Evolutionary conservation across 768 basidiomycete genomes (phyloP).

Genomic region (Boletus tomentosulus): DNA sequence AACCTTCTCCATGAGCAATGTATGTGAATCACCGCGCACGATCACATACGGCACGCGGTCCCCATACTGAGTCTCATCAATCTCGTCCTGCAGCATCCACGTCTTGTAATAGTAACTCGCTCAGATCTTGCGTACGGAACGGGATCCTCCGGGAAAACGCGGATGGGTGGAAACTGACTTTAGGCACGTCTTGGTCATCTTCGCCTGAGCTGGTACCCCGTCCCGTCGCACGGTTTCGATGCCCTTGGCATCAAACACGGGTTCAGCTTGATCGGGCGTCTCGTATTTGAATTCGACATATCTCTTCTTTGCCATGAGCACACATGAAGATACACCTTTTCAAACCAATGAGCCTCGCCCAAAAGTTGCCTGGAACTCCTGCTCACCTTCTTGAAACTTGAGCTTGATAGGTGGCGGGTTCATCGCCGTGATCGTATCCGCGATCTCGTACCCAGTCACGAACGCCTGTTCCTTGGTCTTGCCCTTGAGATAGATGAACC

Average conservation of each 20-base stretch:
- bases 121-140: conserved; percentile 87
- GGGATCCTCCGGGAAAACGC: conserved; percentile 41
- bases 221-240: conserved; percentile 96
- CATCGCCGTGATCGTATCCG: conserved; percentile 76
- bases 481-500: conserved; percentile 89
- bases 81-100: conserved; percentile 73
- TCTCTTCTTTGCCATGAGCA: conserved; percentile 96
- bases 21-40: conserved; percentile 54
- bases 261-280: conserved; percentile 68
- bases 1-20: conserved; percentile 70
- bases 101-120: conserved; percentile 76
- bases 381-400: conserved; percentile 99
- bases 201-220: conserved; percentile 84
- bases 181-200: conserved; percentile 86
- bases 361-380: too few species aligned
- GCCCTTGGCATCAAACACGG: conserved; percentile 92
- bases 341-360: too few species aligned
- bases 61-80: conserved; percentile 85
- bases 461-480: conserved; percentile 94
- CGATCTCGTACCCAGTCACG: conserved; percentile 87
- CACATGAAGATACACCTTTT: too few species aligned
- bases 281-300: conserved; percentile 98
- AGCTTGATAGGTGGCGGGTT: conserved; percentile 93
- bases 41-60: conserved; percentile 94
- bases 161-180: conserved; percentile 50